Base-by-base conservation (phyloP, 1,284 basidiomycete species). In the Coniferiporia sulphurascens region DNA sequence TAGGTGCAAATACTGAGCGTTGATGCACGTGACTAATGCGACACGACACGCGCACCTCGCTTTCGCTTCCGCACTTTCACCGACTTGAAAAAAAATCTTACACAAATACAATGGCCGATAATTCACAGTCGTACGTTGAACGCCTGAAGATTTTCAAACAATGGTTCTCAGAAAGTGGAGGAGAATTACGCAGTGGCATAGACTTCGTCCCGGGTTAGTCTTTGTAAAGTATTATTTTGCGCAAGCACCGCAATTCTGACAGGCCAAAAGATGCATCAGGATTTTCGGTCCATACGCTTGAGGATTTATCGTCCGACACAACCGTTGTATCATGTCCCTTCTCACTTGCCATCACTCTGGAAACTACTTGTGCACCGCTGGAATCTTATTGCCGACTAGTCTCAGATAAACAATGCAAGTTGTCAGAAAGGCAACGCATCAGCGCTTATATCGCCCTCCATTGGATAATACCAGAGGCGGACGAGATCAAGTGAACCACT, bases 281-380 rank as follows among this genome's bases (percentile, higher is more conserved):
- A 38, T 76, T 81, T 58, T 78, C 79, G 2, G 76, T 90, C 45
- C 71, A 84, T 58, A 81, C 91, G 0, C 70, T 70, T 0, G 65
- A 74, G 7, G 68, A 75, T 1, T 69, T 93, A 36, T 70, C 73
- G 6, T 64, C 74, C 0, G 84, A 89, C 60, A 74, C 78, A 3
- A 77, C 74, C 5, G 76, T 92, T 54, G 83, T 90, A 17, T 83
- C 86, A 0, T 90, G 89, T 66, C 92, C 93, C 0, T 89, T 93
- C 66, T 72, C 77, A 0, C 75, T 92, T 27, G 83, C 85, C 22
- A 81, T 95, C 59, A 92, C 91, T 0, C 79, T 83, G 1, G 71
- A 78, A 12, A 53, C 78, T 0, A 78, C 85, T 0, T 68, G 72
- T 48, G 61, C 64, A 0, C 81, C 84, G 0, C 64, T 90, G 17